These are phyloP conservation scores for Phytophthora foliorum DNA, from an alignment of 352 stramenopile species.

Conservation along the genomic window DNA sequence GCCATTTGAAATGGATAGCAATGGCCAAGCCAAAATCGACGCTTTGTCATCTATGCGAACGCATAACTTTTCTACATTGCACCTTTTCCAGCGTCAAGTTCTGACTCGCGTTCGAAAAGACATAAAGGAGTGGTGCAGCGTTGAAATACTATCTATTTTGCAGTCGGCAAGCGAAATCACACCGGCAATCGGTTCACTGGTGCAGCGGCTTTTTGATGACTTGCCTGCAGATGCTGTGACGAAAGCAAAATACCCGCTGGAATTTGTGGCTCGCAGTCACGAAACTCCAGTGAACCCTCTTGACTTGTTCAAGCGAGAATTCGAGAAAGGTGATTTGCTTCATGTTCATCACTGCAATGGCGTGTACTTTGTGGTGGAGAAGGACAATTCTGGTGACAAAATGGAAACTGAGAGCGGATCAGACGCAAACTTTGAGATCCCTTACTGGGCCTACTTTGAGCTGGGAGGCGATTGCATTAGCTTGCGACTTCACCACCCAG, in stretches of 20 bases:
- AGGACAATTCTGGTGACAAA: constrained; percentile 4
- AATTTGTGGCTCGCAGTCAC: constrained; percentile 74
- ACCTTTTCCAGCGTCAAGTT: constrained; percentile 81
- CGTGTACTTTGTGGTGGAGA: constrained; percentile 80
- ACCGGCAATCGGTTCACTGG: constrained; percentile 65
- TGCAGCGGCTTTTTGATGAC: constrained; percentile 81
- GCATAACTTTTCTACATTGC: constrained; percentile 67
- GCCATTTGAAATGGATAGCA: constrained; percentile 70
- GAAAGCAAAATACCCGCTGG: constrained; percentile 72
- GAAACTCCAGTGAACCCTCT: constrained; percentile 66
- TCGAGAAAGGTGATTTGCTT: constrained; percentile 53
- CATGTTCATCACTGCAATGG: constrained; percentile 64
- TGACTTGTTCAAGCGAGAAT: constrained; percentile 72
- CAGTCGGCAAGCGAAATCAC: constrained; percentile 72
- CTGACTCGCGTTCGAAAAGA: constrained; percentile 70
- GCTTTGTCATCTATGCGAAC: constrained; percentile 38
- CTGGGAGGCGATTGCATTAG: constrained; percentile 58
- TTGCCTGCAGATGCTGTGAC: constrained; percentile 67
- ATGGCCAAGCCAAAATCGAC: constrained; percentile 26
- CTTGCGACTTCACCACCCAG: constrained; percentile 74
- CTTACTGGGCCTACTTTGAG: constrained; percentile 86
- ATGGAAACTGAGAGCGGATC: background rate
- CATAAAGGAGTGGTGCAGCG: constrained; percentile 88
- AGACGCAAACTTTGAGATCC: constrained; percentile 52
- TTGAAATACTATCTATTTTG: constrained; percentile 86